Percentiles rank a stretch among this genome's conserved stretches.
phyloP scores from a whole-genome alignment of 345 rosid genomes.

The Rhizophora mangle region DNA sequence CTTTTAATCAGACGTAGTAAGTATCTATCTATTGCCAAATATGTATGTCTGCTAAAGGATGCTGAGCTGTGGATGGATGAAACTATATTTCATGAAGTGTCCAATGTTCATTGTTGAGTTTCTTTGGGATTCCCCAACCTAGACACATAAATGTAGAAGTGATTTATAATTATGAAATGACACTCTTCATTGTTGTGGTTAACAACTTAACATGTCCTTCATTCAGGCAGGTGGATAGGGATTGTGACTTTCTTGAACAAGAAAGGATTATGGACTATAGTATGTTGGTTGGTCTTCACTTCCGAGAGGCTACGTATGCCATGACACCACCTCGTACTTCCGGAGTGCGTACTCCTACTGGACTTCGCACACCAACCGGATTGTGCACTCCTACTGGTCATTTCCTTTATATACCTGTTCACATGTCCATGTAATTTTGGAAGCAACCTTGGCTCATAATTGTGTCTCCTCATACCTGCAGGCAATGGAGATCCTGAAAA shows the following conservation, averaged over 20 bases:
- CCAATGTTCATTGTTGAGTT: no score
- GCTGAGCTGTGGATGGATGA: no score
- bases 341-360: constrained; percentile 57
- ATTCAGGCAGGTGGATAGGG: constrained; percentile 91
- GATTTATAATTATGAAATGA: no score
- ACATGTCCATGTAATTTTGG: neutral
- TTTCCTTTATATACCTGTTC: constrained; percentile 16
- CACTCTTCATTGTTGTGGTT: no score
- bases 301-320: constrained; percentile 42
- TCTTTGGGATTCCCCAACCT: no score
- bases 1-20: no score
- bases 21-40: no score
- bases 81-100: no score
- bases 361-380: constrained; percentile 24
- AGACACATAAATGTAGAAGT: no score
- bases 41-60: no score
- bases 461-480: constrained; percentile 24
- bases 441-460: constrained; percentile 10
- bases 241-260: constrained; percentile 90
- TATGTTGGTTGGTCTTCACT: constrained; percentile 85
- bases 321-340: constrained; percentile 41
- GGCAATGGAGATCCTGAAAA: constrained; percentile 41
- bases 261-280: constrained; percentile 98
- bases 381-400: constrained; percentile 30
- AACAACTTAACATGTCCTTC: neutral